Base-by-base conservation (phyloP, 2,329 filamentous ascomycete species). In the Aspergillus proliferans region DNA sequence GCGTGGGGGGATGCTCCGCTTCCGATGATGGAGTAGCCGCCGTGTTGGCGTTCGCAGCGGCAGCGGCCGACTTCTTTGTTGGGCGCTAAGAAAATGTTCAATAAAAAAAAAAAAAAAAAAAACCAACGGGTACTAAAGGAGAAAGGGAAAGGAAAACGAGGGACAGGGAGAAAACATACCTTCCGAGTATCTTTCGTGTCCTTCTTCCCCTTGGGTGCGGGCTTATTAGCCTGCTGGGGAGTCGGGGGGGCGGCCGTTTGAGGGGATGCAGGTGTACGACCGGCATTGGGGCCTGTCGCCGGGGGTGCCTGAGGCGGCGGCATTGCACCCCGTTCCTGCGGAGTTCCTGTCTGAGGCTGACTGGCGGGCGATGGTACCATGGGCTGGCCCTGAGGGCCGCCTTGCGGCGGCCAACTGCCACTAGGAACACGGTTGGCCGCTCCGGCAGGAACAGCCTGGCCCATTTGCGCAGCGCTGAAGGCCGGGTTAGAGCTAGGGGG, bases 151-250 rank as follows among this genome's bases (percentile, higher is more conserved):
- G 40, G 19, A 47, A 45, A 33, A 45, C 18, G 8, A 36, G 26
- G 26, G 26, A 12, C 26, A 19, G 41, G 45, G 42, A 48, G 22
- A 34, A 51, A 36, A 58, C 59, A 44, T 73, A 79, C 77, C 72
- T 80, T 80, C 55, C 71, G 72, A 38, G 72, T 74, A 52, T 79
- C 77, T 57, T 79, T 79, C 6, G 68, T 67, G 30, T 74, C 73
- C 63, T 83, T 82, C 71, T 83, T 84, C n/a, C 59, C 58, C 62
- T 82, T 83, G 7, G 77, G 79, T 45, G 75, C 77, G n/a, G 66
- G 72, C 60, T 74, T 85, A 61, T 76, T 78, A n/a, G 69, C 59
- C 62, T 82, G 80, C 52, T 77, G 80, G 2, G 82, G 82, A 5
- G 82, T 85, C 5, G 82, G 81, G 14, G 82, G 81, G 18, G 80